Evolutionary conservation across 139 green algal genomes (phyloP).

Genomic region (Micromonas pusilla): DNA sequence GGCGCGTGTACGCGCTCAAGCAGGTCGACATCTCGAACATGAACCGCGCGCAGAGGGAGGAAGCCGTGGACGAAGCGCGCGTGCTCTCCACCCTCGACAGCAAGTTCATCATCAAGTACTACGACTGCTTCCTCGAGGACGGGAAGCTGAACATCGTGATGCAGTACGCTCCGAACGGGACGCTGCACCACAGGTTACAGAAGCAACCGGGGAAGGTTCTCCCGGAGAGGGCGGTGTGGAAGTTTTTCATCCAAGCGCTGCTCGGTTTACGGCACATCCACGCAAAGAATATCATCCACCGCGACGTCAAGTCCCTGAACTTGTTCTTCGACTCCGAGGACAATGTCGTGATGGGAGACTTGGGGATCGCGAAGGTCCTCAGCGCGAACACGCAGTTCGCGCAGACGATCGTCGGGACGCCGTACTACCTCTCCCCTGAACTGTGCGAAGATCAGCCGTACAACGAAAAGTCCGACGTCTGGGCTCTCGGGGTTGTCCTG

Average conservation of each 20-base stretch:
- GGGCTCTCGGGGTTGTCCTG: constrained; percentile 54
- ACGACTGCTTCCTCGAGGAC: constrained; percentile 56
- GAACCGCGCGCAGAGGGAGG: constrained; percentile 41
- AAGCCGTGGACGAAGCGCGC: constrained; percentile 61
- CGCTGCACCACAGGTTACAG: constrained; percentile 35
- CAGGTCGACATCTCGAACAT: constrained; percentile 56
- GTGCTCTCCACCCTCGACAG: constrained; percentile 54
- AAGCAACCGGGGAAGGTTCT: constrained; percentile 20
- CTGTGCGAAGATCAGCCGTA: constrained; percentile 75
- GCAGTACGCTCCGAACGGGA: constrained; percentile 58
- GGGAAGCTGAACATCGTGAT: constrained; percentile 68
- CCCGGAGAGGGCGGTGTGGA: constrained; percentile 53
- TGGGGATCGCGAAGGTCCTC: constrained; percentile 59
- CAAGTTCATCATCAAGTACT: constrained; percentile 51
- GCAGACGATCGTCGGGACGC: constrained; percentile 51
- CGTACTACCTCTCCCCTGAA: constrained; percentile 69
- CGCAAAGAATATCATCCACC: constrained; percentile 56
- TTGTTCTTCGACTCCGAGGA: constrained; percentile 52
- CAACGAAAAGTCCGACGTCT: constrained; percentile 66
- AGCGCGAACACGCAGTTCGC: constrained; percentile 32
- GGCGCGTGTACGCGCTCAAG: constrained; percentile 55
- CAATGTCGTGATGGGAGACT: constrained; percentile 59
- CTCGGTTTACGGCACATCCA: constrained; percentile 45
- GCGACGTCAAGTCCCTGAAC: constrained; percentile 66
- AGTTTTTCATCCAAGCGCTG: constrained; percentile 47